Percentiles rank a stretch among this genome's conserved stretches.
Conservation (phyloP, 805 yeast species). For the Starmerella sp. region DNA sequence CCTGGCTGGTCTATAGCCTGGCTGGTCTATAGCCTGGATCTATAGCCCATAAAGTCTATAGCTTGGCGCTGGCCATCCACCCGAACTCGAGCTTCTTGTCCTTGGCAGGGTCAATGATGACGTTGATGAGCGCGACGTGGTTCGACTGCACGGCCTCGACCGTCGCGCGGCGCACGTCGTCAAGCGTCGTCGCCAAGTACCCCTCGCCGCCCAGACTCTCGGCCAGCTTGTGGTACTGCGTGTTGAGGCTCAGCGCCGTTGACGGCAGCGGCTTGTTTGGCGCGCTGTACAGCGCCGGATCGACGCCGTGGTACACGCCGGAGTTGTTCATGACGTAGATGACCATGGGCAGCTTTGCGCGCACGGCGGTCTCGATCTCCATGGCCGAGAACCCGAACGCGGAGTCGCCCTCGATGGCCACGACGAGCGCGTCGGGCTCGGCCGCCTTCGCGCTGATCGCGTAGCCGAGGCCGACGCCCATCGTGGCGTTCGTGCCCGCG, state of each 20-base stretch:
- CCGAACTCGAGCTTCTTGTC: slow-evolving; percentile 49
- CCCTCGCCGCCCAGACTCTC: slow-evolving; percentile 49
- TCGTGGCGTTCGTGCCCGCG: slow-evolving; percentile 68
- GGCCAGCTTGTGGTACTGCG: slow-evolving; percentile 48
- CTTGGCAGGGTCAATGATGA: slow-evolving; percentile 50
- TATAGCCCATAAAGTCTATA: slow-evolving; percentile 17
- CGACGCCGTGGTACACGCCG: slow-evolving; percentile 60
- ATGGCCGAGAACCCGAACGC: slow-evolving; percentile 67
- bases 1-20: no score
- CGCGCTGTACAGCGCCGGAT: slow-evolving; percentile 26
- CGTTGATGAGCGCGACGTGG: slow-evolving; percentile 42
- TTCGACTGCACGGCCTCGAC: slow-evolving; percentile 31
- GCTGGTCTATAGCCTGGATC: no score
- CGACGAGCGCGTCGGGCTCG: slow-evolving; percentile 35
- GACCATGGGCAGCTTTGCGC: slow-evolving; percentile 43
- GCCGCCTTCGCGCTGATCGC: slow-evolving; percentile 51
- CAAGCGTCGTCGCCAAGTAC: slow-evolving; percentile 33
- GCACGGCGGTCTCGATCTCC: slow-evolving; percentile 59
- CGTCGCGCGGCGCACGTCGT: slow-evolving; percentile 31
- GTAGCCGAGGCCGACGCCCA: slow-evolving; percentile 67
- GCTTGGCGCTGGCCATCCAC: slow-evolving; percentile 48
- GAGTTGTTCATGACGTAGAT: slow-evolving; percentile 61
- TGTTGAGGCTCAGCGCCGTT: slow-evolving; percentile 47
- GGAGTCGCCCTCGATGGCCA: slow-evolving; percentile 64
- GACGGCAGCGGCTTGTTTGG: slow-evolving; percentile 36